Evolutionary conservation across 2,329 filamentous ascomycete species (phyloP).

Genomic region (Colletotrichum eremochloae): DNA sequence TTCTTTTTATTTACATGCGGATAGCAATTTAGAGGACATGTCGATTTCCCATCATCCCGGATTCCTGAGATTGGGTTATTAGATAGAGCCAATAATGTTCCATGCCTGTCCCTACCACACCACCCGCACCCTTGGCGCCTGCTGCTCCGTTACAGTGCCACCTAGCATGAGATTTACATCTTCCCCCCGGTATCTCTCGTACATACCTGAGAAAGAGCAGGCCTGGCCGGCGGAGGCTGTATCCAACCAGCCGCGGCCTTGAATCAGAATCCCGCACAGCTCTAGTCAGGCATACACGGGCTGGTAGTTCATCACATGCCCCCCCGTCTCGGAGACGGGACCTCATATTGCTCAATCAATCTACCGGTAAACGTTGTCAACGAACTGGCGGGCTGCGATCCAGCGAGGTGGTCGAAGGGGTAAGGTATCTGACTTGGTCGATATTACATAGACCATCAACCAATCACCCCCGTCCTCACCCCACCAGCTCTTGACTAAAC

Average conservation of each 20-base stretch:
- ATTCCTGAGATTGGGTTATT: background rate
- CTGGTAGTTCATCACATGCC: background rate
- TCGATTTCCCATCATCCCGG: background rate
- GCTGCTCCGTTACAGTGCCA: background rate
- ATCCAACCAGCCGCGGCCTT: background rate
- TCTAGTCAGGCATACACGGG: background rate
- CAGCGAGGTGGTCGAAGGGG: background rate
- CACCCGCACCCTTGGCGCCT: background rate
- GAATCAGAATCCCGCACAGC: conserved; percentile 1
- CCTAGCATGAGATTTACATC: background rate
- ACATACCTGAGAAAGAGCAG: background rate
- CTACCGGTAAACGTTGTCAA: background rate
- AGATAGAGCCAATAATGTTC: background rate
- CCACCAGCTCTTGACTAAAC: background rate
- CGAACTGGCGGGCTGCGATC: background rate
- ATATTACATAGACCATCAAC: background rate
- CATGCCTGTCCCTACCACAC: background rate
- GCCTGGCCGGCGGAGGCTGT: background rate
- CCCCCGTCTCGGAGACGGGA: background rate
- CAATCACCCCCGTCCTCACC: background rate
- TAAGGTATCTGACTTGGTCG: background rate
- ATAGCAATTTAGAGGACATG: too few species aligned
- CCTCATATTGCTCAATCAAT: conserved; percentile 1
- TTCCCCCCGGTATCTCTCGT: background rate
- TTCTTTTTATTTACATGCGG: background rate